These are phyloP conservation scores for Chaetoceros tenuissimus DNA, from an alignment of 108 stramenopile genomes.

Conservation along the genomic window DNA sequence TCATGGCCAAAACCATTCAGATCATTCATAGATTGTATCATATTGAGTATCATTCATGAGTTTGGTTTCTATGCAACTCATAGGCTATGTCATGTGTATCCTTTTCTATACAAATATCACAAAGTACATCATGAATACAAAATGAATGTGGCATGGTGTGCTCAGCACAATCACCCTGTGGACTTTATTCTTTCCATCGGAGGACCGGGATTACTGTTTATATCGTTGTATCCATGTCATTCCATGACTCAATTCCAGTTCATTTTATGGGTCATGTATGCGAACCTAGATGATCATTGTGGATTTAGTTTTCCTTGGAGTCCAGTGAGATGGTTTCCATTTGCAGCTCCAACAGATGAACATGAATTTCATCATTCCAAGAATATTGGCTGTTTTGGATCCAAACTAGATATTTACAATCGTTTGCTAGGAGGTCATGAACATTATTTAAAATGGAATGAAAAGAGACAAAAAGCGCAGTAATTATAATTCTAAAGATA, in stretches of 20 bases:
- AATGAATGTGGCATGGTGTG: constrained; percentile 15
- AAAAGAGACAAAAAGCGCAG: too few species aligned
- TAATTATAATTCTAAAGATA: too few species aligned
- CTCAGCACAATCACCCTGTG: constrained; percentile 24
- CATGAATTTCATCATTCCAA: constrained; percentile 35
- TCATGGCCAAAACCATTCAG: constrained; percentile 15
- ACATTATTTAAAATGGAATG: constrained; percentile 18
- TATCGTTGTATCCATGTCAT: constrained; percentile 14
- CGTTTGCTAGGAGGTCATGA: constrained; percentile 19
- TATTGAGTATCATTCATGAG: constrained; percentile 21
- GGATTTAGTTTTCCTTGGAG: constrained; percentile 34
- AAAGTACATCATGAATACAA: constrained; percentile 36
- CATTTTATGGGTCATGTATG: constrained; percentile 20
- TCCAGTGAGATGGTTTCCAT: constrained; percentile 29
- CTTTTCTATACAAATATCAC: constrained; percentile 25
- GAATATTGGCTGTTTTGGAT: constrained; percentile 25
- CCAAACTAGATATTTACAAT: constrained; percentile 20
- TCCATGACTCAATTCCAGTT: constrained; percentile 23
- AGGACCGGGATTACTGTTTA: constrained; percentile 10
- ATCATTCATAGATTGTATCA: constrained; percentile 3
- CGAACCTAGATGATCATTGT: constrained; percentile 34
- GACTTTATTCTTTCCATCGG: constrained; percentile 21
- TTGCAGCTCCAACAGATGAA: constrained; percentile 23
- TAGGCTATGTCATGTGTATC: constrained; percentile 18
- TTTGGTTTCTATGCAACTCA: constrained; percentile 29